Evolutionary conservation across 805 yeast species (phyloP).

Genomic region (Pichia heedii): DNA sequence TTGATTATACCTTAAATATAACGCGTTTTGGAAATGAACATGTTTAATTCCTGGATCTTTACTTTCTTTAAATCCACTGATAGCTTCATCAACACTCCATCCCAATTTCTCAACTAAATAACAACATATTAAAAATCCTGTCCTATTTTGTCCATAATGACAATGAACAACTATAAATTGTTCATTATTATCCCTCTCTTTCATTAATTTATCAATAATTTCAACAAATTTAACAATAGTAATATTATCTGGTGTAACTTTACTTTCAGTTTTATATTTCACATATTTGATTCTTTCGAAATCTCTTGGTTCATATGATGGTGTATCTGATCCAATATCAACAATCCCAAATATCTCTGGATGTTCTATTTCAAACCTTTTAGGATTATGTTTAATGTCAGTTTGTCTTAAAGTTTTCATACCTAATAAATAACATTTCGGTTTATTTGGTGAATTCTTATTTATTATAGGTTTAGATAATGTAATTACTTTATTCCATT

Average conservation of each 20-base stretch:
- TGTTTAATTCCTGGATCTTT: conserved; percentile 70
- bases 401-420: conserved; percentile 69
- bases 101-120: conserved; percentile 53
- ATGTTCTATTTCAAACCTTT: conserved; percentile 38
- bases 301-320: conserved; percentile 58
- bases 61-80: conserved; percentile 47
- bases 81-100: conserved; percentile 54
- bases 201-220: conserved; percentile 40
- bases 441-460: conserved; percentile 19
- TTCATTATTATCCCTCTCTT: conserved; percentile 8
- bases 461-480: conserved; percentile 37
- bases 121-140: conserved; percentile 66
- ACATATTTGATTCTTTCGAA: conserved; percentile 48
- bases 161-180: conserved; percentile 62
- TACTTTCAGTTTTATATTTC: conserved; percentile 71
- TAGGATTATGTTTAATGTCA: conserved; percentile 54
- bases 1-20: conserved; percentile 52
- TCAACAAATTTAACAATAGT: conserved; percentile 50
- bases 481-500: conserved; percentile 53
- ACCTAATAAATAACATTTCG: conserved; percentile 45
- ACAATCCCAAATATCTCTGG: conserved; percentile 49
- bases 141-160: conserved; percentile 74
- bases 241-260: conserved; percentile 58
- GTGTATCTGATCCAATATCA: conserved; percentile 62
- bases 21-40: conserved; percentile 65